Base-by-base conservation (phyloP, 2,329 filamentous ascomycete genomes). In the Penicillium sp. region DNA sequence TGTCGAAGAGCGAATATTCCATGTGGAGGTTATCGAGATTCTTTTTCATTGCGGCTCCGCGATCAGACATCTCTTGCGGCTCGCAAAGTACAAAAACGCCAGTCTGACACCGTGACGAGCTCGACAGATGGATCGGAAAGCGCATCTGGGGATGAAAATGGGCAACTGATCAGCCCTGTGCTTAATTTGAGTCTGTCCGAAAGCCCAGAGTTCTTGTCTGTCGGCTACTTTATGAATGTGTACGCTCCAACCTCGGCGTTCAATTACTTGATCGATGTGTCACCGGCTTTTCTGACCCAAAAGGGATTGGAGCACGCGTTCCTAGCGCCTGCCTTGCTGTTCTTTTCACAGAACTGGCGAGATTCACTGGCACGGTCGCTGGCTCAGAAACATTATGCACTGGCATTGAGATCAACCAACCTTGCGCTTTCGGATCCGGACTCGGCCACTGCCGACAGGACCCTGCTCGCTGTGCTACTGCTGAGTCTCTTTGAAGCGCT, bases 401-500 rank as follows among this genome's bases (percentile, higher is more conserved):
- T 12, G 29, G 41, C 41, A 12, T 28, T 43, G 12, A 43, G 32
- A n/a, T 26, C 41, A 3, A 43, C 29, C 9, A 43, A 43, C 24
- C 26, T 24, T 4, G 29, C 41, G 3, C 41, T 43, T 36, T 43
- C 41, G 13, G 18, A 11, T n/a, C 41, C 41, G n/a, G 41, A 28
- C 12, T 33, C 13, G 27, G 41, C 41, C 1, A 36, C 29, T 13
- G 27, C 18, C 13, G 32, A 43, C 24, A 36, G 41, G n/a, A 43
- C 41, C 29, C 41, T 43, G 18, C 28, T 43, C 4, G 18, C 41
- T 13, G 33, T 43, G 4, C 18, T 43, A 5, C 32, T 43, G 4
- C 33, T 43, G 32, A 43, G 41, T 43, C 33, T 43, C 12, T 43
- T 35, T 32, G 41, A 43, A 12, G 41, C 41, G 4, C 27, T 43